A percentile compares a stretch with the other conserved stretches of the same genome.
These are phyloP conservation scores for Cunninghamia lanceolata DNA, from an alignment of 75 land plant genomes.

Conservation along the genomic window DNA sequence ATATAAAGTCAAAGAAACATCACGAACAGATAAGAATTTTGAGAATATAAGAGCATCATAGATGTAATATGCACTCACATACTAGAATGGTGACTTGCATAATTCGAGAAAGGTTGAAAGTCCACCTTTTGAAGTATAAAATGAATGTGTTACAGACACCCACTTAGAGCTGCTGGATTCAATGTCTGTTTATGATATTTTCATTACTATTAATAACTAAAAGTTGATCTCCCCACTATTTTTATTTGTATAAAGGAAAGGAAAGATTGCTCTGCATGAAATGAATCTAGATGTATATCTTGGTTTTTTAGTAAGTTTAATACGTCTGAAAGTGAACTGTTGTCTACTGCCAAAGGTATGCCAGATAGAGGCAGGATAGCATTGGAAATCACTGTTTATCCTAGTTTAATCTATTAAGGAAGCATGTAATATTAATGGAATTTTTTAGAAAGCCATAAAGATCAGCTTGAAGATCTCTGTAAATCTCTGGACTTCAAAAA, in stretches of 20 bases:
- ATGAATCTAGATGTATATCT: background rate
- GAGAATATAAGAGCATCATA: background rate
- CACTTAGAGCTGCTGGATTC: background rate
- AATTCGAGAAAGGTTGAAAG: background rate
- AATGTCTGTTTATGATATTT: background rate
- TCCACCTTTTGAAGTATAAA: background rate
- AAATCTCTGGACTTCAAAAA: background rate
- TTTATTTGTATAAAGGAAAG: background rate
- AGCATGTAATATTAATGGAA: background rate
- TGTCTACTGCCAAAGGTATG: background rate
- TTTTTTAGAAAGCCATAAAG: background rate
- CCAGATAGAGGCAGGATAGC: background rate
- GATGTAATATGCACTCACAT: background rate
- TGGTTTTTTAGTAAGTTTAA: background rate
- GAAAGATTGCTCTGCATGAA: background rate
- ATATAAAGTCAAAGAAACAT: background rate
- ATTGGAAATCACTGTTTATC: background rate
- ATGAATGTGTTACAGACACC: background rate
- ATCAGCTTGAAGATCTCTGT: background rate
- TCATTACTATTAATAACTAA: background rate
- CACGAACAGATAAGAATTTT: background rate
- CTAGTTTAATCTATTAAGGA: background rate
- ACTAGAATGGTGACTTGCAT: background rate
- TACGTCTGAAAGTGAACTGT: background rate
- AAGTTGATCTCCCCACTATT: background rate